Evolutionary conservation across 1,284 basidiomycete species (phyloP), one percentile per base, ranked within the genome.

Genomic region (Trametes polyzona): DNA sequence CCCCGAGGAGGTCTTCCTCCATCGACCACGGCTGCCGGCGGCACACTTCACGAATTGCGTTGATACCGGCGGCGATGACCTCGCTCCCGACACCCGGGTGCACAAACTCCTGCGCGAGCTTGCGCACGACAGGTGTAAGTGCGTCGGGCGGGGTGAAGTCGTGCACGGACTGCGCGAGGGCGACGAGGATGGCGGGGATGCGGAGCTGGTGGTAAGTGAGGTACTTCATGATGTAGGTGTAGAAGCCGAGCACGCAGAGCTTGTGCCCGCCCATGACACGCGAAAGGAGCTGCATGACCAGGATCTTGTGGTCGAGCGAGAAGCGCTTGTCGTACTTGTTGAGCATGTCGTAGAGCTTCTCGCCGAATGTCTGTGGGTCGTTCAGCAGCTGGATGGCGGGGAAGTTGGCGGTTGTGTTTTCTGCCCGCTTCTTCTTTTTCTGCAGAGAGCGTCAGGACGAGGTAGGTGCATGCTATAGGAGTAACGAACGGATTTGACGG

Each of bases 271-370:
- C 92, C 86, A 96, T 96, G 51, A 98, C 91, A 47, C 97, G 88
- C n/a, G 93, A 92, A 47, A 99, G 84, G 36, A 99, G 88, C 72
- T 98, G 95, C 94, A 99, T 97, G 69, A 98, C 83, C 62, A 98
- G 83, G 58, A 99, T 91, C 76, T 98, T 98, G 81, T 98, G 96
- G 66, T 98, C 96, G 64, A 99, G 84, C 19, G 93, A 91, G 71
- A 92, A 95, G 16, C 91, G 88, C 73, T 96, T 97, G 81, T 98
- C 96, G 73, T 96, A 87, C 40, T 83, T 83, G 69, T 87, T 87
- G 47, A 99, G 78, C 52, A 87, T 84, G 69, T 96, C 92, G 71
- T 95, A 98, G 1, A 99, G 83, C 72, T 93, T 95, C 75, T 99
- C 97, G 30, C 88, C 90, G 70, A 99, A 98, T 0, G 91, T 92